Conservation (phyloP, 441 rosid genomes). For the Croton laevigatus region DNA sequence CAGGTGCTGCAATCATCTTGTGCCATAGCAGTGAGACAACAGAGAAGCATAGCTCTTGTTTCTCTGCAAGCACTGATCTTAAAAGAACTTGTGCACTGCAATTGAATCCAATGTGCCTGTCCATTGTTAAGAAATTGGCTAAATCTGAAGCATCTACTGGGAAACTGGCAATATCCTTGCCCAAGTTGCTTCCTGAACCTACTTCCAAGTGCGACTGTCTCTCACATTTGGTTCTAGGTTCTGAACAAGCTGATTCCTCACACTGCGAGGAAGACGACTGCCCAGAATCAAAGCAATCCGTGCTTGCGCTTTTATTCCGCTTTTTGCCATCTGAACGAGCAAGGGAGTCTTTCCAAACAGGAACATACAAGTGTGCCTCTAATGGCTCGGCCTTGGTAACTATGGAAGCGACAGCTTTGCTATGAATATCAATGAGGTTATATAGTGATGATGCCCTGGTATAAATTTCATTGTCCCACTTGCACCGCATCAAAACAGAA, state of each 20-base stretch:
- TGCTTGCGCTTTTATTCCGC: conserved; percentile 42
- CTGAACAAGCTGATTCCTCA: conserved; percentile 42
- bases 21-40: conserved; percentile 97
- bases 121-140: conserved; percentile 94
- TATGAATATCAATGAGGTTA: conserved; percentile 92
- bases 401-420: conserved; percentile 94
- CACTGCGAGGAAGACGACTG: conserved; percentile 35
- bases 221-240: conserved; percentile 46
- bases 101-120: conserved; percentile 87
- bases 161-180: conserved; percentile 59
- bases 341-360: conserved; percentile 62
- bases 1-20: conserved; percentile 90
- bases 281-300: conserved; percentile 41
- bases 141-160: conserved; percentile 92
- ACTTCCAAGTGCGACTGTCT: conserved; percentile 39
- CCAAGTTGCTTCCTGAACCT: conserved; percentile 51
- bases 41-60: conserved; percentile 93
- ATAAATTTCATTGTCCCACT: conserved; percentile 89
- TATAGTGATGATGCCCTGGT: conserved; percentile 82
- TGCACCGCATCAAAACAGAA: conserved; percentile 84
- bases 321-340: conserved; percentile 44
- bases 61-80: conserved; percentile 83
- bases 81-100: conserved; percentile 86
- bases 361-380: conserved; percentile 72
- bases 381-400: conserved; percentile 95